Evolutionary conservation across 805 yeast species (phyloP), one percentile per base, ranked within the genome.

Genomic region (Vanderwaltozyma yarrowii): DNA sequence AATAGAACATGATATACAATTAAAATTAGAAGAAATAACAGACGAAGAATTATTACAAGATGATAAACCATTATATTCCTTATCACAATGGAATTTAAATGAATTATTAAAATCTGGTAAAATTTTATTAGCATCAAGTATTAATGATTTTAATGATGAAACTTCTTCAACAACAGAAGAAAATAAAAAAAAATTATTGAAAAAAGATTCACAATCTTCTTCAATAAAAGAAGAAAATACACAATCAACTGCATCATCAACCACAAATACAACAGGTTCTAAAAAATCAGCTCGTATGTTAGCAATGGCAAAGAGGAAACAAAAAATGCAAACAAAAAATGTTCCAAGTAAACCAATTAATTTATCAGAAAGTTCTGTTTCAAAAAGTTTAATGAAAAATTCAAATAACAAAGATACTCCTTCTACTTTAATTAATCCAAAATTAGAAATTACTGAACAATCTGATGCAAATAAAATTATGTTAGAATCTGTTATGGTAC

Each of bases 241-340:
- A 16, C 10, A 30, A 30, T 27, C 33, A 31, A 17, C 23, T 8
- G n/a, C 16, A 16, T 5, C 21, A 30, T 27, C 33, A 31, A 17
- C 23, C 4, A 43, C 35, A 23, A 15, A 38, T 23, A 17, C 36
- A 33, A 17, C 36, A 33, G 36, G 36, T 16, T 16, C 40, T 32
- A 58, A 62, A 35, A 57, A 67, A 30, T 78, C 81, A 35, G 88
- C 94, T 0, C 74, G 96, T 57, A 73, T 87, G 69, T 74, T 85
- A 44, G 97, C 96, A 2, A 76, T 89, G 84, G 95, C 95, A n/a
- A 81, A 82, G 51, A 73, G 97, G 52, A 78, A 80, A 54, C 92
- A 94, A 4, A 85, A 82, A 55, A 78, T 75, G 37, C 73, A 69
- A 45, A 82, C 84, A 1, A 76, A 73, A 47, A 60, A 71, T 9